Base-by-base conservation (phyloP, 1,284 basidiomycete species). In the Ustilago shanxiensis region DNA sequence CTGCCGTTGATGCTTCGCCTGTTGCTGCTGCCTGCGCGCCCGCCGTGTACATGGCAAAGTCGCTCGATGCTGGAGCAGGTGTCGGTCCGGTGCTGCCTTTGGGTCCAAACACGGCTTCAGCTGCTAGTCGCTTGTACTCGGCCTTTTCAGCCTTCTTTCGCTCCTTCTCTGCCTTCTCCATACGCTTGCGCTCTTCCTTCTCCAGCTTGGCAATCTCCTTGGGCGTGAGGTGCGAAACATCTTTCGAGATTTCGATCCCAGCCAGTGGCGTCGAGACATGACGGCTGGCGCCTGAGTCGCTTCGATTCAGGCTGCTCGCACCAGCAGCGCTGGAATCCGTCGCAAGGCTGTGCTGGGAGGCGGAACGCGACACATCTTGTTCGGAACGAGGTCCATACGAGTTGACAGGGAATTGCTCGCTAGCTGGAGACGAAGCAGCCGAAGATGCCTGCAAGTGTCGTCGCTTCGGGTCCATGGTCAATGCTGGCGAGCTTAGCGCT, bases 81-180 rank as follows among this genome's bases (percentile, higher is more conserved):
- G 57, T 47, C 6, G 69, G 74, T 0, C 66, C 74, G 14, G 62
- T 52, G 41, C 69, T 72, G 4, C 74, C 74, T 24, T 77, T 77
- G 62, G 70, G 64, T n/a, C 75, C 75, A 35, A 77, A 77, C 58
- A 77, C 75, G 13, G 75, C 75, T 22, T 73, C 70, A 1, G 75
- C 75, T 24, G 67, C 75, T 49, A 77, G 49, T 2, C 75, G 70
- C 60, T 73, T 73, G 61, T 73, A 73, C 37, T 70, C 75, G 60
- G 71, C 67, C 45, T 64, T 73, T 53, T 73, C 67, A 29, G 75
- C 75, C 66, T 77, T 77, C 52, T 73, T 66, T 24, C 66, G 63
- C 54, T 58, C 52, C 67, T 77, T 77, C 52, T 77, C 71, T 41
- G 73, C 71, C 61, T 71, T 73, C 52, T 73, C 64, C 18, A 54